These are phyloP conservation scores for Boletus mariae DNA, from an alignment of 1,284 basidiomycete species.

Conservation along the genomic window DNA sequence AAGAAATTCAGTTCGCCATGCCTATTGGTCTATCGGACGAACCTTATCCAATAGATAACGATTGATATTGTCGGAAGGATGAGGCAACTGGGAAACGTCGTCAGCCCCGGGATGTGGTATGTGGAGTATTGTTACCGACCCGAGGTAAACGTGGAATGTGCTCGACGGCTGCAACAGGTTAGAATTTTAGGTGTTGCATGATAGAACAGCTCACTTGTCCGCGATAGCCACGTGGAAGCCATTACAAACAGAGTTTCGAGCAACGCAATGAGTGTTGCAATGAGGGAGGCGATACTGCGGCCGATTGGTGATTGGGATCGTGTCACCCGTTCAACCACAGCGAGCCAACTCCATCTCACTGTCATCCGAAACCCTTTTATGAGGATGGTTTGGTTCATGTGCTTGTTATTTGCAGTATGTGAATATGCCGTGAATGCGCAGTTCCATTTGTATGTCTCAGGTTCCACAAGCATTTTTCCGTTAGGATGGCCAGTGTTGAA, in stretches of 20 bases:
- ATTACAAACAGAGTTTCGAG: not conserved
- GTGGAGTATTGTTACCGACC: not conserved
- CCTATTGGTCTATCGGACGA: not conserved
- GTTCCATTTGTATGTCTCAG: not conserved
- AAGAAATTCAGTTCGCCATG: not conserved
- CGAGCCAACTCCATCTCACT: not conserved
- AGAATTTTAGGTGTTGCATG: not conserved
- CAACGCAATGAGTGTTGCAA: not conserved
- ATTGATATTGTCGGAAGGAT: constrained; percentile 7
- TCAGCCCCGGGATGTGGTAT: not conserved
- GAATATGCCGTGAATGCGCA: not conserved
- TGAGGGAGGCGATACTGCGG: not conserved
- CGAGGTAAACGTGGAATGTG: not conserved
- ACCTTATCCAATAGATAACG: constrained; percentile 5
- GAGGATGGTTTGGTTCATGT: not conserved
- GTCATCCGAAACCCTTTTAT: not conserved
- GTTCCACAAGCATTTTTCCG: not conserved
- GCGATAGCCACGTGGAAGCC: not conserved
- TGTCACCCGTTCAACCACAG: not conserved
- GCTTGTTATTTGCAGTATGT: not conserved
- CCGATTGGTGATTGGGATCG: not conserved
- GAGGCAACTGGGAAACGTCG: not conserved
- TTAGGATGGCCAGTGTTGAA: not conserved
- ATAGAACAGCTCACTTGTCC: not conserved
- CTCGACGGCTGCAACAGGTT: not conserved